Base-by-base conservation (phyloP, 345 rosid genomes). In the Kernera saxatilis region DNA sequence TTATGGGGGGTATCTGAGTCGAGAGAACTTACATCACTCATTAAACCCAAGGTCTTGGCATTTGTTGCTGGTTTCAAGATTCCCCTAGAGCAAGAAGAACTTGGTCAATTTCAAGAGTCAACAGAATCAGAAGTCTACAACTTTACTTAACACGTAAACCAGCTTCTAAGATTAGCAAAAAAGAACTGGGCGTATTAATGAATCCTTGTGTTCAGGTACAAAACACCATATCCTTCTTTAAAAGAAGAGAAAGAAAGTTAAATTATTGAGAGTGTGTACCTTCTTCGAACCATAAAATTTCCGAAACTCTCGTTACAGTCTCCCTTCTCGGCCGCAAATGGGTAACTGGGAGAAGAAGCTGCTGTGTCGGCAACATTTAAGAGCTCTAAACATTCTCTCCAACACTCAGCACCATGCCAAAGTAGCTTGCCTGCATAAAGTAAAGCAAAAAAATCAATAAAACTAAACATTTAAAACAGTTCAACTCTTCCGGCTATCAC, bases 371-470 rank as follows among this genome's bases (percentile, higher is more conserved):
- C 96, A 69, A 83, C 51, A 62, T 79, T 81, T 73, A 93, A 72
- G 52, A 90, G 96, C 76, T 74, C 80, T 44, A 87, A 69, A 76
- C 88, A 84, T 39, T 93, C 96, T 58, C 81, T 84, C 97, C 96
- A 93, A 72, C 97, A 90, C 74, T 90, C 88, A 48, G 83, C 84
- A 39, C 97, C 96, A 64, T 72, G 85, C 98, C 98, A 93, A 53
- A 90, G 86, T 70, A 83, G 88, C 77, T 87, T 93, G 5, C 78
- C 98, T 93, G 78, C 77, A 53, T 73, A 18, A 75, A 46, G 53
- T 58, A n/a, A n/a, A n/a, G 5, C 0, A 63, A 12, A 19, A 52
- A 45, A 5, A 39, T 49, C 35, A 33, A 41, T 21, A 13, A 66
- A 65, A 58, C 21, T 44, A 65, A 70, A 37, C 19, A n/a, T n/a